Evolutionary conservation across 768 basidiomycete species (phyloP).

Genomic region (Agaricus subrufescens): DNA sequence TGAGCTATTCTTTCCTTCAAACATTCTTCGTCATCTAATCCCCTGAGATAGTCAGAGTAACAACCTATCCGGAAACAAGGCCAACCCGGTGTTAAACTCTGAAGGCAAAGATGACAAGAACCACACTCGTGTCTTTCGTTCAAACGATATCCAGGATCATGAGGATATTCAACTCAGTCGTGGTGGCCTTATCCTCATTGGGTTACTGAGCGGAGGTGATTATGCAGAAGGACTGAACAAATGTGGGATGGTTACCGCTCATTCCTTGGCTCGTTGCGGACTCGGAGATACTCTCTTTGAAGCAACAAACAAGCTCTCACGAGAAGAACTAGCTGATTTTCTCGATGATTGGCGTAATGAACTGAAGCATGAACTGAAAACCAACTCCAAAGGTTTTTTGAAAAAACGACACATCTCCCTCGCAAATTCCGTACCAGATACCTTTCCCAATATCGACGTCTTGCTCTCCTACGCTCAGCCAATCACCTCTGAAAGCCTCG

Average conservation of each 20-base stretch:
- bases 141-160: constrained; percentile 34
- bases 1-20: constrained; percentile 27
- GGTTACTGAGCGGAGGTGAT: constrained; percentile 85
- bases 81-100: constrained; percentile 58
- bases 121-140: constrained; percentile 46
- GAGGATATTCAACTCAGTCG: constrained; percentile 47
- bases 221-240: constrained; percentile 69
- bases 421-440: constrained; percentile 55
- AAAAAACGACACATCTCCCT: constrained; percentile 62
- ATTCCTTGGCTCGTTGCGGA: constrained; percentile 76
- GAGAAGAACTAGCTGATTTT: constrained; percentile 43
- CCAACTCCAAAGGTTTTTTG: constrained; percentile 61
- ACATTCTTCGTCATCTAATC: neutral
- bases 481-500: constrained; percentile 62
- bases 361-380: constrained; percentile 58
- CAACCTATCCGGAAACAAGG: constrained; percentile 66
- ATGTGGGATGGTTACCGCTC: constrained; percentile 68
- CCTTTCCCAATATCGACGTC: constrained; percentile 71
- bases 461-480: constrained; percentile 77
- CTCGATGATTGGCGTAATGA: constrained; percentile 61
- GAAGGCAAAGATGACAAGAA: constrained; percentile 73
- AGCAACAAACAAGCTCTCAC: constrained; percentile 48
- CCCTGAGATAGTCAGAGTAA: constrained; percentile 52
- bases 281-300: constrained; percentile 67
- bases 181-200: constrained; percentile 79